These are phyloP conservation scores for Lentinula novae-zelandiae DNA, from an alignment of 1,284 basidiomycete species.

Conservation along the genomic window DNA sequence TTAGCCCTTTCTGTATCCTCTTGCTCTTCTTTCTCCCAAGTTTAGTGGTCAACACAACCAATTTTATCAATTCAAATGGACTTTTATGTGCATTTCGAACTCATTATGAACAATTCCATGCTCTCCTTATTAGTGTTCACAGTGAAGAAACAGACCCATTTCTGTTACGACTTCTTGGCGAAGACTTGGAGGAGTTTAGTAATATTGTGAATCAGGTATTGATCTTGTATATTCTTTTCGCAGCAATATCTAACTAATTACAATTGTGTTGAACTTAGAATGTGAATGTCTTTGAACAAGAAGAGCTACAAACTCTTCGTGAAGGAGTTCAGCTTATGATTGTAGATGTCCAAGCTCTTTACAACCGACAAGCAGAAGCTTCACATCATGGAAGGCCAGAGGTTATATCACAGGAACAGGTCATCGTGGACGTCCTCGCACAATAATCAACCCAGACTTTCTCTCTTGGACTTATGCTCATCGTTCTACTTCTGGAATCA, in stretches of 20 bases:
- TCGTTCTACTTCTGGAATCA: slow-evolving; percentile 19
- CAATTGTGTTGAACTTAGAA: neutral
- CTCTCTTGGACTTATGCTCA: slow-evolving; percentile 22
- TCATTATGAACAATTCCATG: neutral
- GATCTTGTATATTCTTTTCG: neutral
- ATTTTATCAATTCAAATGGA: too few species aligned
- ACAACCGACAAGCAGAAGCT: slow-evolving; percentile 16
- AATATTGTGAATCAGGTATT: neutral
- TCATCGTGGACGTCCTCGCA: slow-evolving; percentile 18
- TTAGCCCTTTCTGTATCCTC: too few species aligned
- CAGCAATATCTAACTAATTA: neutral
- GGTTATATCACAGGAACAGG: slow-evolving; percentile 16
- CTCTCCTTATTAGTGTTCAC: neutral
- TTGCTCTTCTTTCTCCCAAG: too few species aligned
- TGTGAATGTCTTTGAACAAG: neutral
- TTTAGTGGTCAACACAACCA: too few species aligned
- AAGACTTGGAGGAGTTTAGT: neutral
- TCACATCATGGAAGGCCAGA: slow-evolving; percentile 18
- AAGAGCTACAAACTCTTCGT: slow-evolving; percentile 12
- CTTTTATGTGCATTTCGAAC: neutral
- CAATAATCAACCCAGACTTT: slow-evolving; percentile 23
- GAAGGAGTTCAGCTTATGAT: slow-evolving; percentile 16
- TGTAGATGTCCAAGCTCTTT: slow-evolving; percentile 15
- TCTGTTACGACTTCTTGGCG: neutral
- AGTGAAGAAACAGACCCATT: neutral